Evolutionary conservation across 208 protist species (phyloP).

Genomic region (Trypanosoma grayi): DNA sequence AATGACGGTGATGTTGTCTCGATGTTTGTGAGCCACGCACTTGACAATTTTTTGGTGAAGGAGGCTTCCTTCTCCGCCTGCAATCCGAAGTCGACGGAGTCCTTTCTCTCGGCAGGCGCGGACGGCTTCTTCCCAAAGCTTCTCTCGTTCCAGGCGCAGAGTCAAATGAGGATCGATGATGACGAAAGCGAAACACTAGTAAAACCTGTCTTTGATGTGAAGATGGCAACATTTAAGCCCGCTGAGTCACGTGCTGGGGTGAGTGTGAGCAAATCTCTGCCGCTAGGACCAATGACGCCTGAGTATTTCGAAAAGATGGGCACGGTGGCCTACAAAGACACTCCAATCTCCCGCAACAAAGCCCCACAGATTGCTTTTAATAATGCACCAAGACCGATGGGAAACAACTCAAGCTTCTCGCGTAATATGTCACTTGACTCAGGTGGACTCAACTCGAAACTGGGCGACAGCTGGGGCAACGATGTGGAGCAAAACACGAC

Average conservation of each 20-base stretch:
- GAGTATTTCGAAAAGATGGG: too few relatives aligned
- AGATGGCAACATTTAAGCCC: constrained; percentile 2
- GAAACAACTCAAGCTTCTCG: background rate
- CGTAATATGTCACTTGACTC: constrained; percentile 3
- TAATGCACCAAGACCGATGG: too few relatives aligned
- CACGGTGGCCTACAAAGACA: too few relatives aligned
- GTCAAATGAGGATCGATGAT: background rate
- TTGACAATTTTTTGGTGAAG: constrained; percentile 12
- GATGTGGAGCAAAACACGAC: background rate
- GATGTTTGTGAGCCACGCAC: constrained; percentile 6
- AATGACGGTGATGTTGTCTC: background rate
- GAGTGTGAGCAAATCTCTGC: constrained; percentile 9
- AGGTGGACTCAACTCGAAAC: background rate
- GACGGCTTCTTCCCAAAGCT: constrained; percentile 2
- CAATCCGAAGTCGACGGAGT: background rate
- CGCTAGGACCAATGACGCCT: background rate
- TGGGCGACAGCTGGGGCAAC: background rate
- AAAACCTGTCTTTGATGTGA: background rate
- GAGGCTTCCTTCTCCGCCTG: constrained; percentile 11
- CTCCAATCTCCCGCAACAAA: too few relatives aligned
- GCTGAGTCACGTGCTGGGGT: background rate
- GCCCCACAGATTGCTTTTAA: too few relatives aligned
- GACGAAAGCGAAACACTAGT: constrained; percentile 2
- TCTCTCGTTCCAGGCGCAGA: constrained; percentile 8
- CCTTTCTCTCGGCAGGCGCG: background rate